phyloP scores from a whole-genome alignment of 371 early-diverging fungal genomes.

The Edhazardia aedis region DNA sequence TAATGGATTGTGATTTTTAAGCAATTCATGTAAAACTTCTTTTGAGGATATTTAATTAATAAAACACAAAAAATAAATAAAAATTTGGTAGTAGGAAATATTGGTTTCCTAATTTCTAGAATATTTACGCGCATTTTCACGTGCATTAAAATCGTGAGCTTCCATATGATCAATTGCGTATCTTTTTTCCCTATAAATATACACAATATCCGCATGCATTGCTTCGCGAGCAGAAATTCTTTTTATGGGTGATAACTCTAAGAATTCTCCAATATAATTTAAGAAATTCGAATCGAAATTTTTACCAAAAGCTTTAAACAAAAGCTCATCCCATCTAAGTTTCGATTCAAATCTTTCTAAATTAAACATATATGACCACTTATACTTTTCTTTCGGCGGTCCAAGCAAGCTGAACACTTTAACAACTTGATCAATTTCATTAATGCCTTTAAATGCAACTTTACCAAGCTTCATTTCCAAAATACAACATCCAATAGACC shows the following conservation, averaged over 20 bases:
- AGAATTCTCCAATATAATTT: constrained; percentile 65
- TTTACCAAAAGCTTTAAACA: neutral
- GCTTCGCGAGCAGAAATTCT: constrained; percentile 63
- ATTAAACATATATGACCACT: constrained; percentile 15
- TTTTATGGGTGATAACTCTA: constrained; percentile 64
- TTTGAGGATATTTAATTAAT: too few relatives aligned
- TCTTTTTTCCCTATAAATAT: too few relatives aligned
- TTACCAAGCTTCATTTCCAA: constrained; percentile 55
- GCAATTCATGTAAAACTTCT: too few relatives aligned
- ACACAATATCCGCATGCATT: too few relatives aligned
- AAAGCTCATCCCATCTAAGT: neutral
- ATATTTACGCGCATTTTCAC: too few relatives aligned
- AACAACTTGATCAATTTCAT: neutral
- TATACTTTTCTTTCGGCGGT: constrained; percentile 12
- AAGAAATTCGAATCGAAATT: constrained; percentile 53
- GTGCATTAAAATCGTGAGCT: too few relatives aligned
- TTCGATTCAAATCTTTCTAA: constrained; percentile 2
- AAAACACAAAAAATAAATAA: too few relatives aligned
- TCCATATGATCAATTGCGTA: too few relatives aligned
- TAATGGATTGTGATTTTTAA: too few relatives aligned
- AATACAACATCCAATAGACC: constrained; percentile 82
- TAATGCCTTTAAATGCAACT: neutral
- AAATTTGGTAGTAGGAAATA: too few relatives aligned
- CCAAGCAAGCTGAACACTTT: constrained; percentile 10
- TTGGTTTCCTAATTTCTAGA: too few relatives aligned